A percentile compares a stretch with the other conserved stretches of the same genome.
phyloP scores from a whole-genome alignment of 495 filamentous ascomycete species.

The Neurospora cerealis region DNA sequence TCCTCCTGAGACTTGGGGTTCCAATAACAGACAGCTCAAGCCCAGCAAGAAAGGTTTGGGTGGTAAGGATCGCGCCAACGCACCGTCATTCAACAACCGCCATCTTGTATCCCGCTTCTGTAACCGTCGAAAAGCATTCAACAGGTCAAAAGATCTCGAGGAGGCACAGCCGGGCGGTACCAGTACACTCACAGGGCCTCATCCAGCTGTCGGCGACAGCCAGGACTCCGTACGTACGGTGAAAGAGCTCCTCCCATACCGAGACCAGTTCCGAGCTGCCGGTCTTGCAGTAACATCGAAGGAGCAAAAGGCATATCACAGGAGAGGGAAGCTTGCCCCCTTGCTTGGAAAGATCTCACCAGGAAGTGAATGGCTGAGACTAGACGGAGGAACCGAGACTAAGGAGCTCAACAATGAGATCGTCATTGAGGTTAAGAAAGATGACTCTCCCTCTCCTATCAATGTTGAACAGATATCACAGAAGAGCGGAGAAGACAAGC shows the following conservation, averaged over 20 bases:
- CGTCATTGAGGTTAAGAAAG: conserved; percentile 2
- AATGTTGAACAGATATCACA: not conserved
- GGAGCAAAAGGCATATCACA: conserved; percentile 22
- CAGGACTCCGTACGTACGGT: conserved; percentile 34
- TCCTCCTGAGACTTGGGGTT: not conserved
- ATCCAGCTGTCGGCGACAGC: conserved; percentile 19
- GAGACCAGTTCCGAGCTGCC: conserved; percentile 32
- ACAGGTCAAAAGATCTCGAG: conserved; percentile 28
- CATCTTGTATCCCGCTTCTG: conserved; percentile 22
- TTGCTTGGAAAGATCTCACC: not conserved
- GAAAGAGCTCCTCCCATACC: conserved; percentile 34
- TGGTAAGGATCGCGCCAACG: not conserved
- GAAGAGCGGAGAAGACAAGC: not conserved
- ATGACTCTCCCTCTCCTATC: not conserved
- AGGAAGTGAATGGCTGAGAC: not conserved
- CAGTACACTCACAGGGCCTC: conserved; percentile 18
- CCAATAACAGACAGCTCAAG: not conserved
- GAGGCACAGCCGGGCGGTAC: conserved; percentile 14
- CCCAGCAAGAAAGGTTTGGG: not conserved
- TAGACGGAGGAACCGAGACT: not conserved
- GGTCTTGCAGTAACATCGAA: conserved; percentile 40
- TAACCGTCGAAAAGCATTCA: conserved; percentile 23
- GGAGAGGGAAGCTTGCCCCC: not conserved
- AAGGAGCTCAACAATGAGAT: conserved; percentile 11
- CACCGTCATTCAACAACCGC: not conserved